Evolutionary conservation across 2,329 filamentous ascomycete species (phyloP), one percentile per base, ranked within the genome.

Genomic region (Aurifilum marmelostoma): DNA sequence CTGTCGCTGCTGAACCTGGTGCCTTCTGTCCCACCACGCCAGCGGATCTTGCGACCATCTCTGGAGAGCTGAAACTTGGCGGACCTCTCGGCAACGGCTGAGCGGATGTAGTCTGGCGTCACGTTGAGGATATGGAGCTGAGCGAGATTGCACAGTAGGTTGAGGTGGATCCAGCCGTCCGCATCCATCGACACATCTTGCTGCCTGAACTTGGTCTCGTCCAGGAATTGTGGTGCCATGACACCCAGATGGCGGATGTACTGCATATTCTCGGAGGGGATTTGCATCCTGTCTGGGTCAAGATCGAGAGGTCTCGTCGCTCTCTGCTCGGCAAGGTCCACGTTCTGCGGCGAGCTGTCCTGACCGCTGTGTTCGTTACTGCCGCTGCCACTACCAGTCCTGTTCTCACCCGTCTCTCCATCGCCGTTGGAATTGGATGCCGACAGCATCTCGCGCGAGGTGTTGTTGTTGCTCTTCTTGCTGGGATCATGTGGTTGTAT

Each of bases 101-200:
- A 87, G 69, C 91, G 89, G 52, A 96, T 89, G 74, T 95, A 95
- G 37, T 91, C 88, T 0, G 90, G 85, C 0, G 93, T 94, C 1
- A 97, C 92, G 69, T 93, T 94, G 73, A 96, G 85, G 0, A 94
- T 95, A 74, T 97, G 93, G 24, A 97, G 81, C 78, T 97, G 93
- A 0, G 93, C 93, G 83, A 97, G 86, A 75, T 91, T 94, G 76
- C 90, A 89, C 1, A 97, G 83, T 0, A 97, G 80, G 73, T 96
- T 96, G 8, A 96, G 80, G 74, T 94, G 95, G 0, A 95, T 88
- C 92, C 92, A 96, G 5, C 92, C 92, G 34, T 93, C 89, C 0
- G 84, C 83, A 67, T 91, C 89, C 0, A 89, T 84, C 18, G 85
- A 83, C 14, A 88, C 86, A 65, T 88, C 84, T 2, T 79, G 64